phyloP scores from a whole-genome alignment of 768 basidiomycete genomes.

The Termitomyces bulborhizus region DNA sequence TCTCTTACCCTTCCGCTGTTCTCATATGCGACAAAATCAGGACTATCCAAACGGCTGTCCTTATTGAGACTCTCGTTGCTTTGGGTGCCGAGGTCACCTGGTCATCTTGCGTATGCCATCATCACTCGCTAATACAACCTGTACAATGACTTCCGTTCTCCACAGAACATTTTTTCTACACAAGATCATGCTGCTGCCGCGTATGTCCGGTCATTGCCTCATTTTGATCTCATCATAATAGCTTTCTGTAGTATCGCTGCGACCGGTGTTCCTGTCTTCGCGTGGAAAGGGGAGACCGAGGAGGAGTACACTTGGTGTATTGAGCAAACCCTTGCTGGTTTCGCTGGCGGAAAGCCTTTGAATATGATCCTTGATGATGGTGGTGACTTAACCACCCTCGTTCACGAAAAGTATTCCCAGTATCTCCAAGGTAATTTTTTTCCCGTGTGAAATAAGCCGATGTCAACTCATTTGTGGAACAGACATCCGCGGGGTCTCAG shows the following conservation, averaged over 20 bases:
- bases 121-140: not conserved
- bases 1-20: not conserved
- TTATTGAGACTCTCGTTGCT: conserved; percentile 95
- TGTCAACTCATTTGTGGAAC: conserved; percentile 4
- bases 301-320: conserved; percentile 99
- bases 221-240: conserved; percentile 1
- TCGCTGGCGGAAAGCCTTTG: conserved; percentile 73
- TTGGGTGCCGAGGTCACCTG: conserved; percentile 97
- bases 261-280: conserved; percentile 96
- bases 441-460: not conserved
- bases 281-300: conserved; percentile 99
- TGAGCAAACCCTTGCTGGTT: conserved; percentile 89
- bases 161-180: conserved; percentile 97
- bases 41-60: conserved; percentile 98
- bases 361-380: conserved; percentile 99
- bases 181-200: conserved; percentile 99
- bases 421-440: conserved; percentile 55
- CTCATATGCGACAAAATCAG: conserved; percentile 32
- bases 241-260: conserved; percentile 71
- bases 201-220: conserved; percentile 36
- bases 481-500: conserved; percentile 92
- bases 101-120: conserved; percentile 84
- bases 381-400: conserved; percentile 90
- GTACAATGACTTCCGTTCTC: not conserved
- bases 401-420: conserved; percentile 96